These are phyloP conservation scores for Fusarium verrucosum DNA, from an alignment of 2,329 filamentous ascomycete genomes.

Conservation along the genomic window DNA sequence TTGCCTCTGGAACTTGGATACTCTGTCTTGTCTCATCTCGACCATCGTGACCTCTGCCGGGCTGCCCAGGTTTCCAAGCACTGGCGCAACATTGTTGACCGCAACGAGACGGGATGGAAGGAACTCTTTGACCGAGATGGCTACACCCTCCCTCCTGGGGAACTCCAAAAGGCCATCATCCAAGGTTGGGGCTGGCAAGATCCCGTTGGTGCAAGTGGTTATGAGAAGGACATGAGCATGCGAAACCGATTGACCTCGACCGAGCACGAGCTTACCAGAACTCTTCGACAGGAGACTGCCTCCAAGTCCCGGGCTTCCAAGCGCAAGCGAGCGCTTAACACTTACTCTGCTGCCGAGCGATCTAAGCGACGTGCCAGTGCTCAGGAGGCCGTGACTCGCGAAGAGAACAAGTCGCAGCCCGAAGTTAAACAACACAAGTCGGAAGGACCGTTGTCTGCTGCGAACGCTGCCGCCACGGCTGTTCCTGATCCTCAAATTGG, in stretches of 20 bases:
- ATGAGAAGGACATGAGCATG: conserved; percentile 80
- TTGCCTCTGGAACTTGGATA: conserved; percentile 88
- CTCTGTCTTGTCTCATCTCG: conserved; percentile 86
- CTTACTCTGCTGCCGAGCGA: conserved; percentile 57
- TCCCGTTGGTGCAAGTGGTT: conserved; percentile 76
- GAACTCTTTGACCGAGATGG: conserved; percentile 87
- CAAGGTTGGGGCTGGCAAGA: conserved; percentile 99
- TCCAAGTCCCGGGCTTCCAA: conserved; percentile 62
- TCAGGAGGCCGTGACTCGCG: conserved; percentile 56
- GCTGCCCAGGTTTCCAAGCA: conserved; percentile 93
- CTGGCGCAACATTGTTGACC: conserved; percentile 90
- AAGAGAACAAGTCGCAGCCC: conserved; percentile 51
- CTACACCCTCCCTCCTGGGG: conserved; percentile 79
- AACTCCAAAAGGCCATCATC: conserved; percentile 83
- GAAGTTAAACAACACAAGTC: conserved; percentile 65
- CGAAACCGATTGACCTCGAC: conserved; percentile 62
- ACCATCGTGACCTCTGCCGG: conserved; percentile 84
- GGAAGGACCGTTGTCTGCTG: conserved; percentile 86
- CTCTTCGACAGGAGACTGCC: conserved; percentile 53
- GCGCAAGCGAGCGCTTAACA: conserved; percentile 63
- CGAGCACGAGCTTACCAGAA: conserved; percentile 61
- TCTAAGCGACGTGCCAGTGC: conserved; percentile 63
- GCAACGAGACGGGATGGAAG: conserved; percentile 96
- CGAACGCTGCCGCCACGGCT: conserved; percentile 82
- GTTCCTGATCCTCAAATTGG: conserved; percentile 85